Base-by-base conservation (phyloP, 805 yeast species). In the Cyberlindnera maclurae region DNA sequence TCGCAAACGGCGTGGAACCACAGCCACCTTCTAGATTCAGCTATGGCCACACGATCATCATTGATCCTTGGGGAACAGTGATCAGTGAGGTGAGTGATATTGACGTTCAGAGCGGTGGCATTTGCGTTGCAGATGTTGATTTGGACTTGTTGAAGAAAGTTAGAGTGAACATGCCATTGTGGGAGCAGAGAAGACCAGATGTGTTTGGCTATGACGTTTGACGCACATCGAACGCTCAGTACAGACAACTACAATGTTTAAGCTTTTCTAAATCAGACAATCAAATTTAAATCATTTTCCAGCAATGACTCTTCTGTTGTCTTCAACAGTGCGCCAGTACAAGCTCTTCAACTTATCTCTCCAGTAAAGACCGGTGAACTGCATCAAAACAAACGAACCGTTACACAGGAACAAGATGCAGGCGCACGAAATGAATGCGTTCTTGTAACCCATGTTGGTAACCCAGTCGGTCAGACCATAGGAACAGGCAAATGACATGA, bases 51-150 rank as follows among this genome's bases (percentile, higher is more conserved):
- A 72, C 95, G 0, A 65, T 88, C 45, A 78, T 88, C 4, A 73
- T 90, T n/a, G 90, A 84, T 48, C 97, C 98, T 0, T 85, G 95
- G 87, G 98, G 97, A 0, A 68, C 75, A 0, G 68, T 87, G 2
- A 43, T 90, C 4, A 81, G 85, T 1, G 73, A 77, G 43, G 68
- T 71, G 20, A 62, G 73, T 15, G 78, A 72, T 46, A 54, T 65
- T 10, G 57, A 55, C 24, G 60, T 55, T 7, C 65, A 62, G 15
- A 63, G 62, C 11, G 65, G 70, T 0, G 61, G 62, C n/a, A 44
- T 79, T 12, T 70, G 79, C 31, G 59, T 69, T 9, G 94, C 89
- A 0, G 93, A 85, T 40, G 63, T 88, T 24, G 86, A 84, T 46
- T 55, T 70, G 26, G 70, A 64, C 0, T 49, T 58, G 5, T 54